Conservation (phyloP, 2,329 filamentous ascomycete genomes). For the Plenodomus lindquistii region DNA sequence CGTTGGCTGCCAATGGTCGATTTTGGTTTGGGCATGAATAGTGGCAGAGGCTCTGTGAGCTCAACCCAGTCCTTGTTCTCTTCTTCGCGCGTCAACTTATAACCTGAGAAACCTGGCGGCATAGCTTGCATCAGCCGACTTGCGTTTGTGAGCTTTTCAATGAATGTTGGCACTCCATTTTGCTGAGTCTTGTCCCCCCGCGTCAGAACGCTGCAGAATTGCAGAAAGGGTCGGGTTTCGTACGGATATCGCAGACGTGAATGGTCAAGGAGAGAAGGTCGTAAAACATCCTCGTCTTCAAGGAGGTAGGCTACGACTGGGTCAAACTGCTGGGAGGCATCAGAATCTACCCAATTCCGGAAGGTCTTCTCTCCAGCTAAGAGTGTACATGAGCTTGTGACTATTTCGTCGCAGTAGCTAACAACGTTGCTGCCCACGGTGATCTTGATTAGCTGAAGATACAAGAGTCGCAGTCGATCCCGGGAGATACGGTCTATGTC, state of each 20-base stretch:
- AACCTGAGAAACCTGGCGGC: slow-evolving; percentile 72
- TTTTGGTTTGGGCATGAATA: slow-evolving; percentile 55
- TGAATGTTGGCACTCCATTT: slow-evolving; percentile 55
- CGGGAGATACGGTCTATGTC: slow-evolving; percentile 59
- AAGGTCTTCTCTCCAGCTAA: slow-evolving; percentile 56
- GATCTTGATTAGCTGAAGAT: slow-evolving; percentile 72
- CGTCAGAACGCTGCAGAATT: slow-evolving; percentile 68
- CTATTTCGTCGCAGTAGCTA: slow-evolving; percentile 72
- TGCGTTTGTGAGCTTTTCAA: slow-evolving; percentile 69
- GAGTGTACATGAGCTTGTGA: slow-evolving; percentile 68
- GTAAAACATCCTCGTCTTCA: slow-evolving; percentile 57
- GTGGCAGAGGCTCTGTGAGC: slow-evolving; percentile 65
- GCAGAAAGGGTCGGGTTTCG: slow-evolving; percentile 78
- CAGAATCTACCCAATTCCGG: slow-evolving; percentile 36
- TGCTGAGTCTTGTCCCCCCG: slow-evolving; percentile 50
- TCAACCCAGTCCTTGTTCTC: slow-evolving; percentile 80
- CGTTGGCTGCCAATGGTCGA: slow-evolving; percentile 27
- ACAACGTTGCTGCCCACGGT: slow-evolving; percentile 62
- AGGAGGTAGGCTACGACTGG: slow-evolving; percentile 58
- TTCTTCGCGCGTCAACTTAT: slow-evolving; percentile 80
- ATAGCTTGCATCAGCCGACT: slow-evolving; percentile 77
- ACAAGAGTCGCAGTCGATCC: slow-evolving; percentile 64
- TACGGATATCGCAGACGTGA: slow-evolving; percentile 81
- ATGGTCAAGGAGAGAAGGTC: slow-evolving; percentile 65
- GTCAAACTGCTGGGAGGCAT: slow-evolving; percentile 23